Evolutionary conservation across 768 basidiomycete species (phyloP).

Genomic region (Kwoniella shandongensis): DNA sequence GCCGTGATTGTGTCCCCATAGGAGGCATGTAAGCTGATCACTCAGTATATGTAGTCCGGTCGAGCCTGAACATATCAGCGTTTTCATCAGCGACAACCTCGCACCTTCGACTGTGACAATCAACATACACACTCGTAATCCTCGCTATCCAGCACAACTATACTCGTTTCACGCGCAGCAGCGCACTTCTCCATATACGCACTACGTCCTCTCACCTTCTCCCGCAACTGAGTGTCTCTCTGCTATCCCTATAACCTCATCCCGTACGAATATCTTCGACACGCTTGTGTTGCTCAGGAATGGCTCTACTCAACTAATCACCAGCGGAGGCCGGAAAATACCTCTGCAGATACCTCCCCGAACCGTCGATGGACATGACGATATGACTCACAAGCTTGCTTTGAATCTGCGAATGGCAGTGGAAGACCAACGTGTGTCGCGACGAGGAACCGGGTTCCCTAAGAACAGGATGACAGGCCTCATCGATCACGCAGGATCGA

Average conservation of each 20-base stretch:
- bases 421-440: slow-evolving; percentile 13
- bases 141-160: slow-evolving; percentile 14
- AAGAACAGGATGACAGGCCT: slow-evolving; percentile 55
- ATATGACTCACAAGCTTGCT: slow-evolving; percentile 30
- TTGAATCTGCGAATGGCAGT: slow-evolving; percentile 32
- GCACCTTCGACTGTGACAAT: slow-evolving; percentile 25
- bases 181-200: neutral
- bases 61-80: slow-evolving; percentile 12
- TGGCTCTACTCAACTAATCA: slow-evolving; percentile 62
- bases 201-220: slow-evolving; percentile 40
- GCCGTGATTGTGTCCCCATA: neutral
- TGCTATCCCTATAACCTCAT: slow-evolving; percentile 63
- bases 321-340: slow-evolving; percentile 61
- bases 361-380: slow-evolving; percentile 17
- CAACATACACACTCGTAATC: slow-evolving; percentile 33
- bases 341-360: slow-evolving; percentile 17
- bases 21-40: neutral
- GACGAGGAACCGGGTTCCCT: neutral
- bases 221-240: slow-evolving; percentile 58
- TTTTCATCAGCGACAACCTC: slow-evolving; percentile 38
- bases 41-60: slow-evolving; percentile 1
- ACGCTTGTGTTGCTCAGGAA: slow-evolving; percentile 66
- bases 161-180: slow-evolving; percentile 27
- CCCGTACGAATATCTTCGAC: slow-evolving; percentile 67
- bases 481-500: slow-evolving; percentile 59